Percentiles rank a stretch among this genome's conserved stretches.
phyloP scores from a whole-genome alignment of 495 filamentous ascomycete species.

The Polyplosphaeria fusca region DNA sequence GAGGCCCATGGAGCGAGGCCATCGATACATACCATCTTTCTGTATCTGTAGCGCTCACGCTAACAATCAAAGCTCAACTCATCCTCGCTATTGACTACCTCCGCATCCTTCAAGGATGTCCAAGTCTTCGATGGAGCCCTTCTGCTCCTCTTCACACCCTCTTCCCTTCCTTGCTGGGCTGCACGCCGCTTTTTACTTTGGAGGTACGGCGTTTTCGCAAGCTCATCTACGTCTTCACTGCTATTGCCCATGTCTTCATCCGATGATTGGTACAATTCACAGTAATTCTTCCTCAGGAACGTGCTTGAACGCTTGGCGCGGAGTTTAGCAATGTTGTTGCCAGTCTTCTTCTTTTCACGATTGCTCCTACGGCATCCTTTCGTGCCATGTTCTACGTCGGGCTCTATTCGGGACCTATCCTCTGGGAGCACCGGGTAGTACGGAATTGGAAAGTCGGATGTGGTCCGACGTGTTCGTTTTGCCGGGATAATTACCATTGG shows the following conservation, averaged over 20 bases:
- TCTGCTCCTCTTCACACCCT: neutral
- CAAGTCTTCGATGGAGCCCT: neutral
- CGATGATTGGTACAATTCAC: too few species aligned
- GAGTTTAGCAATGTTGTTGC: neutral
- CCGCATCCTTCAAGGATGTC: neutral
- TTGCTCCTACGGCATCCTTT: neutral
- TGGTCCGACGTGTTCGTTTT: constrained; percentile 7
- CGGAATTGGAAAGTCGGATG: neutral
- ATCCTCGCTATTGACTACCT: constrained; percentile 18
- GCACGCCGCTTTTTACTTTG: too few species aligned
- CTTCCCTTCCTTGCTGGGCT: neutral
- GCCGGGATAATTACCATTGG: constrained; percentile 12
- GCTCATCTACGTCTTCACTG: neutral
- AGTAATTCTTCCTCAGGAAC: neutral
- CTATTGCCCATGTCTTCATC: neutral
- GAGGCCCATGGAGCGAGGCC: too few species aligned
- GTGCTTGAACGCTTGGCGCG: neutral
- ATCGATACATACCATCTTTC: too few species aligned
- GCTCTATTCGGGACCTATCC: neutral
- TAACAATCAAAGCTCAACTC: constrained; percentile 28
- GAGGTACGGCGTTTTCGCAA: too few species aligned
- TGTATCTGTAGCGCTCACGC: too few species aligned
- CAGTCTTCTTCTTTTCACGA: neutral
- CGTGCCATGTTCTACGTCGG: neutral
- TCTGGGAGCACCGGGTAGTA: too few species aligned